phyloP scores from a whole-genome alignment of 441 rosid genomes.

The Brassica hybrid region DNA sequence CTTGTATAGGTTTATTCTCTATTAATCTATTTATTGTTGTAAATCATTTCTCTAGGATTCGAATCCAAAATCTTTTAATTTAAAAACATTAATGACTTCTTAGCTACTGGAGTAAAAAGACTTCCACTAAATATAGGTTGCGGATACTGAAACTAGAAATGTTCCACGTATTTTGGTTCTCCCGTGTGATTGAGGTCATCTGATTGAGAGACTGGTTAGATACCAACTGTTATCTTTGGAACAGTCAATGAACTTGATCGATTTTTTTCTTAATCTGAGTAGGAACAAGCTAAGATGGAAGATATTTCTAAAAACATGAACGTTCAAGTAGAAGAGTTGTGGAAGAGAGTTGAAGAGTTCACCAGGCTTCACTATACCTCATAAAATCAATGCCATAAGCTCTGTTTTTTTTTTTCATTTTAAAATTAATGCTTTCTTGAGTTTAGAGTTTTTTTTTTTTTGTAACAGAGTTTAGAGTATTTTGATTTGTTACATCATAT shows the following conservation, averaged over 20 bases:
- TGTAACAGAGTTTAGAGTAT: no score
- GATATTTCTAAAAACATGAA: slow-evolving; percentile 74
- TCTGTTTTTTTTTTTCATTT: no score
- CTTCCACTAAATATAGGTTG: no score
- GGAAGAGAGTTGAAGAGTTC: slow-evolving; percentile 93
- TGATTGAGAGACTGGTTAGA: background rate
- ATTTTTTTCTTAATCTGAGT: slow-evolving; percentile 65
- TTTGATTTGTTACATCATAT: no score
- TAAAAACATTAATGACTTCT: no score
- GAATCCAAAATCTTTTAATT: background rate
- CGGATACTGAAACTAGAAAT: background rate
- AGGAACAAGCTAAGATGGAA: slow-evolving; percentile 70
- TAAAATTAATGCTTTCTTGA: no score
- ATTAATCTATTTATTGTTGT: background rate
- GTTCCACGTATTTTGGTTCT: background rate
- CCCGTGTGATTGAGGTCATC: background rate
- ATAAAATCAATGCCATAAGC: background rate
- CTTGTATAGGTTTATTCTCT: background rate
- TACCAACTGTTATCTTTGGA: background rate
- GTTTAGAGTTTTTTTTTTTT: no score
- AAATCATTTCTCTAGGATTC: background rate
- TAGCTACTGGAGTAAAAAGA: no score
- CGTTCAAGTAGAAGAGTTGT: slow-evolving; percentile 87
- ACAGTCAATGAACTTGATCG: slow-evolving; percentile 57
- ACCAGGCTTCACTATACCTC: slow-evolving; percentile 69